These are phyloP conservation scores for Thielaviopsis populi DNA, from an alignment of 2,329 filamentous ascomycete genomes.

Conservation along the genomic window DNA sequence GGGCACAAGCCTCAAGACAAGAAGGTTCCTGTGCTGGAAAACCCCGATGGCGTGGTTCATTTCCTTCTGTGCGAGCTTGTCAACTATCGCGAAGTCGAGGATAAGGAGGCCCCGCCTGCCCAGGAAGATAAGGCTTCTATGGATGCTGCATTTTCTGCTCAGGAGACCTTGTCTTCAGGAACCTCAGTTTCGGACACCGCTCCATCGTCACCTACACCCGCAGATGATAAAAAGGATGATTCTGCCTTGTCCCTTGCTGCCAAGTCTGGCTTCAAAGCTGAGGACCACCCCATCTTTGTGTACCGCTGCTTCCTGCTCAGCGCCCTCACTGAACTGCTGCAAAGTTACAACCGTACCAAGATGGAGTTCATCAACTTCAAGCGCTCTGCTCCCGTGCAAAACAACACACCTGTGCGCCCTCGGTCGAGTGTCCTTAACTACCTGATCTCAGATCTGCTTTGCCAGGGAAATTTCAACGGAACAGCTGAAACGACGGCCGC, in stretches of 20 bases:
- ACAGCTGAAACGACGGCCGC: conserved; percentile 59
- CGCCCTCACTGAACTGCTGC: conserved; percentile 76
- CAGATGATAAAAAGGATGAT: conserved; percentile 38
- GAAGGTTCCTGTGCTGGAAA: conserved; percentile 63
- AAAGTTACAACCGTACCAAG: conserved; percentile 88
- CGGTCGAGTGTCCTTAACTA: conserved; percentile 89
- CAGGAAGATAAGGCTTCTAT: conserved; percentile 16
- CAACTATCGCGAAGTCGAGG: conserved; percentile 83
- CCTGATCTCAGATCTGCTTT: conserved; percentile 63
- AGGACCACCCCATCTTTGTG: conserved; percentile 89
- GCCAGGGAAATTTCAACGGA: conserved; percentile 44
- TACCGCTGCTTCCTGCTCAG: conserved; percentile 92
- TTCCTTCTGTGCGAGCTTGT: conserved; percentile 86
- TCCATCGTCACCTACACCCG: neutral
- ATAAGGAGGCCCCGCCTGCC: conserved; percentile 42
- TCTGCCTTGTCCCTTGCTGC: conserved; percentile 42
- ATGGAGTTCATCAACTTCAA: conserved; percentile 99
- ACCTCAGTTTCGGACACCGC: neutral
- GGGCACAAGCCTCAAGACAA: conserved; percentile 58
- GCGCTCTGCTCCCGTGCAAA: conserved; percentile 70
- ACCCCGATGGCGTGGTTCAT: conserved; percentile 87
- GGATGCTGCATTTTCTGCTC: neutral
- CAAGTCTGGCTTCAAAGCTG: conserved; percentile 71
- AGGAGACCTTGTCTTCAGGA: neutral
- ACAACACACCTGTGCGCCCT: conserved; percentile 82